A percentile compares a stretch with the other conserved stretches of the same genome.
Conservation (phyloP, 192 early-diverging fungal genomes). For the Gonapodya prolifera region DNA sequence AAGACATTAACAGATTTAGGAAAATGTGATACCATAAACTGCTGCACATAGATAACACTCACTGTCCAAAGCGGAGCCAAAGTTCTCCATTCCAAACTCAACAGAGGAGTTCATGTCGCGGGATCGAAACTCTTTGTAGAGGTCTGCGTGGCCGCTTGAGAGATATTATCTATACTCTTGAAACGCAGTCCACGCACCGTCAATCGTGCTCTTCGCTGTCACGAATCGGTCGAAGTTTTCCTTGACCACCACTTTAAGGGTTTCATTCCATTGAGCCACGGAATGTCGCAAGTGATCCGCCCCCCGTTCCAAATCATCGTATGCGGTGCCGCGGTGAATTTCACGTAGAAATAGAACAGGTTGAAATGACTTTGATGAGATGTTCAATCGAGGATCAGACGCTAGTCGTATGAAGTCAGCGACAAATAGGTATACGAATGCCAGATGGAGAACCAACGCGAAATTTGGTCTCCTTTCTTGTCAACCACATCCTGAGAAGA, state of each 20-base stretch:
- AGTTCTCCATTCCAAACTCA: constrained; percentile 67
- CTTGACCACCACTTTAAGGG: constrained; percentile 78
- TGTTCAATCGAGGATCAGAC: constrained; percentile 31
- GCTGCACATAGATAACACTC: constrained; percentile 11
- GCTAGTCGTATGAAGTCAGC: constrained; percentile 66
- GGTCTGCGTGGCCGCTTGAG: constrained; percentile 14
- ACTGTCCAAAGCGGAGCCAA: constrained; percentile 56
- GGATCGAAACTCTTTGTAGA: constrained; percentile 81
- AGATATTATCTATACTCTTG: constrained; percentile 3
- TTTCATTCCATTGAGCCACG: constrained; percentile 72
- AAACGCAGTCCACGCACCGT: constrained; percentile 31
- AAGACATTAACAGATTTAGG: not conserved
- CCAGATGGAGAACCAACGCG: not conserved
- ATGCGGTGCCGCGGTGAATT: constrained; percentile 76
- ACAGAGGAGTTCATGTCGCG: constrained; percentile 66
- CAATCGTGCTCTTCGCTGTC: constrained; percentile 86
- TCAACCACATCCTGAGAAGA: not conserved
- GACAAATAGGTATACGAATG: constrained; percentile 50
- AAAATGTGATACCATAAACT: not conserved
- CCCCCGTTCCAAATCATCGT: constrained; percentile 66
- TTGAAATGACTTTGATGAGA: constrained; percentile 25
- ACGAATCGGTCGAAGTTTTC: constrained; percentile 97
- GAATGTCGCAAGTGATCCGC: constrained; percentile 53
- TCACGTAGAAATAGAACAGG: constrained; percentile 63
- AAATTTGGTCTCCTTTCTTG: not conserved